Evolutionary conservation across 2,329 filamentous ascomycete species (phyloP).

Genomic region (Ceratocystis cubensis): DNA sequence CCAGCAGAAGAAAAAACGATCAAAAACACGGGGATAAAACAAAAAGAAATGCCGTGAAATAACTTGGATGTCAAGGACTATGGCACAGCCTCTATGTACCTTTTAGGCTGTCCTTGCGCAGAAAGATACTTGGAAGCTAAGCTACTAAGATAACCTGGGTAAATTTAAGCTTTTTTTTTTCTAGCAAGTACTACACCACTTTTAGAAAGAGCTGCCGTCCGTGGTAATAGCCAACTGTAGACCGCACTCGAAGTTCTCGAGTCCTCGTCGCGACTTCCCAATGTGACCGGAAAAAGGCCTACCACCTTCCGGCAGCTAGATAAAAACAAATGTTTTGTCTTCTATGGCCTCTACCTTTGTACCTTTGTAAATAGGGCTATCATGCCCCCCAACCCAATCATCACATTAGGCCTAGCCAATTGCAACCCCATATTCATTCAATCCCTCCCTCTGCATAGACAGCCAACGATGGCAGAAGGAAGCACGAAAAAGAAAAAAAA

Average conservation of each 20-base stretch:
- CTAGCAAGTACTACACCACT: not conserved
- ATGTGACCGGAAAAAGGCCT: not conserved
- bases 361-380: too few species aligned
- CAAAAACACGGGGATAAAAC: not conserved
- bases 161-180: not conserved
- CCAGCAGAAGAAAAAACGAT: not conserved
- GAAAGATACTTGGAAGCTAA: not conserved
- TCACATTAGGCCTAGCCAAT: too few species aligned
- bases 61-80: not conserved
- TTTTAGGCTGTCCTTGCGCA: not conserved
- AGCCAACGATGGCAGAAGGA: not conserved
- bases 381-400: too few species aligned
- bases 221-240: not conserved
- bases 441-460: not conserved
- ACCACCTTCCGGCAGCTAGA: too few species aligned
- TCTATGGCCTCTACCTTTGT: too few species aligned
- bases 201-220: not conserved
- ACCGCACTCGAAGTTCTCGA: not conserved
- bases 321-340: too few species aligned
- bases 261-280: not conserved
- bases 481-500: not conserved
- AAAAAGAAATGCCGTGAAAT: not conserved
- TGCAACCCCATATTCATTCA: too few species aligned
- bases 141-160: not conserved
- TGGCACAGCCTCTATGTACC: not conserved